Conservation (phyloP, 768 basidiomycete species). For the Termitomyces sp. region DNA sequence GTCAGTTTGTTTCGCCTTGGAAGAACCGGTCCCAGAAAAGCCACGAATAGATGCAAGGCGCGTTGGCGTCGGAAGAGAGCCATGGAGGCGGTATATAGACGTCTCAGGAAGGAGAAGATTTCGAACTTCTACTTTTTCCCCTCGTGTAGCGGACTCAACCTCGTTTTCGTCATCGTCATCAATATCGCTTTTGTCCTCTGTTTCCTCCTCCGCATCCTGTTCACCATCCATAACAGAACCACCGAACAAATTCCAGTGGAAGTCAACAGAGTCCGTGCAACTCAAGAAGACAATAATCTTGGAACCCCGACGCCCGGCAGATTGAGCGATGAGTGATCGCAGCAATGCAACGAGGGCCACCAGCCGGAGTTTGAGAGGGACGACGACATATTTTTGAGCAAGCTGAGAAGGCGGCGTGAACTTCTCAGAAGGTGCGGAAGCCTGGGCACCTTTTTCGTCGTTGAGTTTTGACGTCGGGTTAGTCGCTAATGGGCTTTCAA, state of each 20-base stretch:
- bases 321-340: slow-evolving; percentile 72
- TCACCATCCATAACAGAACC: slow-evolving; percentile 62
- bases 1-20: slow-evolving; percentile 25
- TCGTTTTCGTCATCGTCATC: slow-evolving; percentile 25
- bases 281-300: slow-evolving; percentile 95
- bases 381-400: slow-evolving; percentile 84
- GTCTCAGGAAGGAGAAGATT: slow-evolving; percentile 82
- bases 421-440: slow-evolving; percentile 40
- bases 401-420: slow-evolving; percentile 96
- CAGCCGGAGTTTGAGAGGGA: slow-evolving; percentile 91
- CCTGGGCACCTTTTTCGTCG: slow-evolving; percentile 17
- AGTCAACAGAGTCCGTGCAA: slow-evolving; percentile 97
- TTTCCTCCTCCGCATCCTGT: slow-evolving; percentile 22
- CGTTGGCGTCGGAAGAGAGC: slow-evolving; percentile 78
- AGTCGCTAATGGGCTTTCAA: slow-evolving; percentile 30
- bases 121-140: slow-evolving; percentile 52
- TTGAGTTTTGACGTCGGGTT: slow-evolving; percentile 17
- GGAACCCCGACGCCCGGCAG: slow-evolving; percentile 46
- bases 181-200: slow-evolving; percentile 23
- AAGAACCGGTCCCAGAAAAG: slow-evolving; percentile 56
- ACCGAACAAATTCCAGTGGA: slow-evolving; percentile 86
- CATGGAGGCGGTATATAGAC: slow-evolving; percentile 86
- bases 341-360: slow-evolving; percentile 87
- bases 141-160: slow-evolving; percentile 21
- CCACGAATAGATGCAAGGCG: slow-evolving; percentile 82